Evolutionary conservation across 2,329 filamentous ascomycete species (phyloP).

Genomic region (Neonectria punicea): DNA sequence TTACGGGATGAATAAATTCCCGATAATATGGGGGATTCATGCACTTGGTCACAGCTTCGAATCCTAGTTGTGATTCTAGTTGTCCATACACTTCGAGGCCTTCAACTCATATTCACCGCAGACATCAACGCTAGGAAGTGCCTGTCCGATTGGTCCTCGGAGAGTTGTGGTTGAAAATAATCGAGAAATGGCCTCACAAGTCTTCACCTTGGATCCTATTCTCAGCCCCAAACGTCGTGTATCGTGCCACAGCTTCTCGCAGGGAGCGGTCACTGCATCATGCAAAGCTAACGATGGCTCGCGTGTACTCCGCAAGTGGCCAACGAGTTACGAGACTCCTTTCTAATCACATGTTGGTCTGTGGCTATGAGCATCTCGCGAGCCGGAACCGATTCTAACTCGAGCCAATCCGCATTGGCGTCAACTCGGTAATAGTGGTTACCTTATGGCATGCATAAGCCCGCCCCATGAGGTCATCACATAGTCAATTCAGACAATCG

Average conservation of each 20-base stretch:
- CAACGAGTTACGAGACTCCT: not conserved
- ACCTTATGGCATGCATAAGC: not conserved
- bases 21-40: conserved; percentile 22
- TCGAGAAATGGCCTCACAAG: not conserved
- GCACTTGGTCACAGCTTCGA: not conserved
- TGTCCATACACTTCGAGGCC: not conserved
- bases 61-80: not conserved
- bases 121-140: not conserved
- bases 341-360: not conserved
- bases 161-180: not conserved
- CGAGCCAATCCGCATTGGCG: not conserved
- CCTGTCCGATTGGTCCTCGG: not conserved
- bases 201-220: not conserved
- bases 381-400: not conserved
- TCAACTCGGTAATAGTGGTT: not conserved
- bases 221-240: not conserved
- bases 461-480: conserved; percentile 1
- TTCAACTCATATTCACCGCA: not conserved
- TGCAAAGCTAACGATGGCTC: not conserved
- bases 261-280: conserved; percentile 3
- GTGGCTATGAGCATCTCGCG: not conserved
- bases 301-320: conserved; percentile 5
- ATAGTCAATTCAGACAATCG: conserved; percentile 1
- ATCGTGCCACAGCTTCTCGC: not conserved
- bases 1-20: conserved; percentile 12